Evolutionary conservation across 805 yeast species (phyloP), one percentile per base, ranked within the genome.

Genomic region (Sugiyamaella americana): DNA sequence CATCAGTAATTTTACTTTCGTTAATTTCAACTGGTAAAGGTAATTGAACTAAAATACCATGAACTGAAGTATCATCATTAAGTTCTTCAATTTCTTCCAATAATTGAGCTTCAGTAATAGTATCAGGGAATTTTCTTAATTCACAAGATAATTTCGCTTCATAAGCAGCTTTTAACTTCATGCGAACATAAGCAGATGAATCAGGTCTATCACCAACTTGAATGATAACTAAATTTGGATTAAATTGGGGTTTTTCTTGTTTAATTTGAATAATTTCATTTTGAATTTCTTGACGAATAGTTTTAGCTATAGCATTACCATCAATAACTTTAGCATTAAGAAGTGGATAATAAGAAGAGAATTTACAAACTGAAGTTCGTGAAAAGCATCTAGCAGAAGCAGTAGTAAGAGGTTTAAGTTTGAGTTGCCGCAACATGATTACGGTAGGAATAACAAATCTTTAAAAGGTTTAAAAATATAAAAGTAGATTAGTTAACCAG

Each of bases 121-220:
- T 68, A 44, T 78, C 87, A 34, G 80, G 79, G 51, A 87, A 75
- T 53, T 79, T 81, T 55, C 82, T 62, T 49, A 86, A 70, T 20
- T 73, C 74, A 49, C 93, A 87, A 32, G 68, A 69, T 48, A 93
- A 83, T 49, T 83, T 82, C 24, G 95, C 89, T 52, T 86, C 89
- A 41, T 76, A 70, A 29, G 96, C 95, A 11, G 96, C 95, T 70
- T 85, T 88, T 55, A 86, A 73, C 68, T 91, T 91, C 82, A 89
- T 86, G 52, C 82, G 78, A 46, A 91, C 97, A 67, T 91, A 91
- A 8, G 96, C 86, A 11, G 86, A 76, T 2, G 96, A 86, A 63
- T 91, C 98, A 24, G 91, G 91, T 52, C 97, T 75, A 43, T 72
- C 74, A 37, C 98, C 97, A 29, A 91, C 94, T 68, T 91, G 98